These are phyloP conservation scores for Pichia kudriavzevii DNA, from an alignment of 1,139 yeast genomes.

Conservation along the genomic window DNA sequence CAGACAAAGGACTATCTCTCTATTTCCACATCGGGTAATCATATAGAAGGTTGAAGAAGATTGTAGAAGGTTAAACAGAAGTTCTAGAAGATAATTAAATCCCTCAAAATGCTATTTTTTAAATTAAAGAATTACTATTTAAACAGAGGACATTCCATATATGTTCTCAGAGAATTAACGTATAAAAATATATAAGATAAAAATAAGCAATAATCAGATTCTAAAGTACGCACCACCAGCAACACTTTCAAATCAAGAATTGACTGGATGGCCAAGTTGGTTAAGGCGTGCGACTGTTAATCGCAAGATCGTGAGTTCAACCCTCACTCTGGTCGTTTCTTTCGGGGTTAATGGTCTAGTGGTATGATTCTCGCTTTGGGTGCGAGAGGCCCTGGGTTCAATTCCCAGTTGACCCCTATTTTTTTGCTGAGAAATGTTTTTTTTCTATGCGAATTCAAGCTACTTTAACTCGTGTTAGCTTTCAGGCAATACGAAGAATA, in stretches of 20 bases:
- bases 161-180: too few species aligned
- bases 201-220: neutral
- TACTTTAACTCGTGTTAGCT: neutral
- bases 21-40: too few species aligned
- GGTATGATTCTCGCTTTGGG: conserved; percentile 50
- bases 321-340: conserved; percentile 11
- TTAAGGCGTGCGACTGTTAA: conserved; percentile 13
- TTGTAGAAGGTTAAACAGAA: too few species aligned
- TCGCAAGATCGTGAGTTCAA: conserved; percentile 13
- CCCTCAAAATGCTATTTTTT: neutral
- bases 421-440: too few species aligned
- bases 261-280: conserved; percentile 13
- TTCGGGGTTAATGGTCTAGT: conserved; percentile 25
- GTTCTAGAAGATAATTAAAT: neutral
- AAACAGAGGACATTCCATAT: neutral
- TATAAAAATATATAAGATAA: neutral
- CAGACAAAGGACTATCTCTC: too few species aligned
- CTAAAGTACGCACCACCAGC: neutral
- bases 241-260: too few species aligned
- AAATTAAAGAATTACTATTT: neutral
- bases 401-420: conserved; percentile 27
- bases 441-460: neutral
- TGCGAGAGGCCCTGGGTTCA: conserved; percentile 31
- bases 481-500: neutral
- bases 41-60: too few species aligned